phyloP scores from a whole-genome alignment of 257 asterid genomes.

The Paraleonurus japonicus region DNA sequence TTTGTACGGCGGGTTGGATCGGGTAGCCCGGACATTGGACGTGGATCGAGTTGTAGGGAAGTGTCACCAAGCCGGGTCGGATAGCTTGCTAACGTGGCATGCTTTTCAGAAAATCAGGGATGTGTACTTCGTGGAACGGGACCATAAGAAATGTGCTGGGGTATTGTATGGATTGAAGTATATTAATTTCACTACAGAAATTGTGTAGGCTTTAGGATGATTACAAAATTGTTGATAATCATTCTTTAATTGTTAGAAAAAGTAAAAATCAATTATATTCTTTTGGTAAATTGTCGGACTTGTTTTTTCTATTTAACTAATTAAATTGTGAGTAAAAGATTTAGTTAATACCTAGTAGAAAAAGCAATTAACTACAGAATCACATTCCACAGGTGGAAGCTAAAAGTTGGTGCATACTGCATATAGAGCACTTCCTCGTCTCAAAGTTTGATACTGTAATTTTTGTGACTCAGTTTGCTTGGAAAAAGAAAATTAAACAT shows the following conservation, averaged over 20 bases:
- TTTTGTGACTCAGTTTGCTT: too few species aligned
- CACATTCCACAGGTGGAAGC: not conserved
- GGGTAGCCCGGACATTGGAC: constrained; percentile 34
- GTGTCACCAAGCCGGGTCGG: constrained; percentile 66
- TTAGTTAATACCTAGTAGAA: not conserved
- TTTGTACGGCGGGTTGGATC: constrained; percentile 48
- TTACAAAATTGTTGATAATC: constrained; percentile 16
- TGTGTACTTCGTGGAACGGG: constrained; percentile 32
- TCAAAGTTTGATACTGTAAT: too few species aligned
- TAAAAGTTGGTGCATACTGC: not conserved
- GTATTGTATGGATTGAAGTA: constrained; percentile 44
- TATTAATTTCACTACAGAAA: not conserved
- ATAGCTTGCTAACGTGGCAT: constrained; percentile 60
- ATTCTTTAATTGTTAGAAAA: not conserved
- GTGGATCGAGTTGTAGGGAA: constrained; percentile 49
- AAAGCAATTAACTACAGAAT: not conserved
- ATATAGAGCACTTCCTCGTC: too few species aligned
- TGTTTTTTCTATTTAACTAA: not conserved
- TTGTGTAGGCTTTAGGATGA: constrained; percentile 14
- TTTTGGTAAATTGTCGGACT: not conserved
- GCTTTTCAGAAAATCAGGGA: constrained; percentile 46
- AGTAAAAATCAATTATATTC: constrained; percentile 11
- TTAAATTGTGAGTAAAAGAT: not conserved
- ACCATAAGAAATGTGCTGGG: constrained; percentile 42
- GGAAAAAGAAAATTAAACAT: too few species aligned